phyloP scores from a whole-genome alignment of 2,329 filamentous ascomycete genomes.

The Penicillium verrucosum region DNA sequence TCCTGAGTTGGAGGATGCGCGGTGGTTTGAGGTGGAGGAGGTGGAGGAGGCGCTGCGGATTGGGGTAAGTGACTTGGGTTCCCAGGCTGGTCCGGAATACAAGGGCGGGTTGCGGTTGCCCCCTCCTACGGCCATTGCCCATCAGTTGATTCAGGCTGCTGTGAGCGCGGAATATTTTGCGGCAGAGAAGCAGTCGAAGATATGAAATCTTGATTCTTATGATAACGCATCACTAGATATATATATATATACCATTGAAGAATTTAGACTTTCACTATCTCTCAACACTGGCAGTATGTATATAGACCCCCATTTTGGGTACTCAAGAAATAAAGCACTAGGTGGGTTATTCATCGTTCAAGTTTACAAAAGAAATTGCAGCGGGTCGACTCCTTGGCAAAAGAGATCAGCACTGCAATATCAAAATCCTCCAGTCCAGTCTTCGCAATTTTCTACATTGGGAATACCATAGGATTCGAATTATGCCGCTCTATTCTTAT shows the following conservation, averaged over 20 bases:
- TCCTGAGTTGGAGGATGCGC: slow-evolving; percentile 83
- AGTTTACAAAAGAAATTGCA: too few species aligned
- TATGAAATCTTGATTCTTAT: slow-evolving; percentile 18
- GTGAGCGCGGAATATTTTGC: slow-evolving; percentile 66
- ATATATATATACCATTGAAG: background rate
- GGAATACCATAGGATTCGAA: too few species aligned
- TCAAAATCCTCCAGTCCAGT: too few species aligned
- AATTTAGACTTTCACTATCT: background rate
- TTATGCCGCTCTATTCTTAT: too few species aligned
- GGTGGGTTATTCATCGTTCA: too few species aligned
- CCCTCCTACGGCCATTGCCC: slow-evolving; percentile 84
- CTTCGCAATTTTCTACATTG: too few species aligned
- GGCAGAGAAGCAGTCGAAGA: slow-evolving; percentile 52
- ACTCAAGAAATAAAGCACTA: background rate
- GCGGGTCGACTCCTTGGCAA: too few species aligned
- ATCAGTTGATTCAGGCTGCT: slow-evolving; percentile 79
- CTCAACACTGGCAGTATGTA: background rate
- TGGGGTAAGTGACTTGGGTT: slow-evolving; percentile 66
- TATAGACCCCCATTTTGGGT: background rate
- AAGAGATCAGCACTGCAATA: too few species aligned
- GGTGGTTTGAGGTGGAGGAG: slow-evolving; percentile 82
- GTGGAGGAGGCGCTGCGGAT: slow-evolving; percentile 68
- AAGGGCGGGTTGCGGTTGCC: slow-evolving; percentile 76
- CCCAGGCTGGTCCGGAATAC: slow-evolving; percentile 62
- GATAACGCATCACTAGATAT: background rate